Percentiles rank a stretch among this genome's conserved stretches.
Evolutionary conservation across 139 green algal genomes (phyloP).

Genomic region (Trebouxia sp.): DNA sequence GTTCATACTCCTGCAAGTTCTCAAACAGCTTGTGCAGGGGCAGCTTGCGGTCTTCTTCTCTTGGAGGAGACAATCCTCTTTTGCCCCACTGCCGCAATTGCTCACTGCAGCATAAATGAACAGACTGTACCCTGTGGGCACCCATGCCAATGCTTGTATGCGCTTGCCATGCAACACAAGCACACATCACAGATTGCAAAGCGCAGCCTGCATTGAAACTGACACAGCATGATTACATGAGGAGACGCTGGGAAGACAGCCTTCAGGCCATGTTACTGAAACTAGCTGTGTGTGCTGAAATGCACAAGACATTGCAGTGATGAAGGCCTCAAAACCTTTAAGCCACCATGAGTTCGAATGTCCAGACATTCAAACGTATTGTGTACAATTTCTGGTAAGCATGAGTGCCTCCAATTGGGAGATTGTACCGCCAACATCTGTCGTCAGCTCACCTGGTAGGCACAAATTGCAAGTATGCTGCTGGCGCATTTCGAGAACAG

Average conservation of each 20-base stretch:
- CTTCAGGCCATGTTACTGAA: too few species aligned
- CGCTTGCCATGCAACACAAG: not conserved
- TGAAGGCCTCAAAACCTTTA: too few species aligned
- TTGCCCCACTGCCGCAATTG: constrained; percentile 4
- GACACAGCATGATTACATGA: not conserved
- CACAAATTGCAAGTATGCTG: not conserved
- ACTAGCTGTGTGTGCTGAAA: too few species aligned
- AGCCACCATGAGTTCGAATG: too few species aligned
- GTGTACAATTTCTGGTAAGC: too few species aligned
- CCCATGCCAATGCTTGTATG: not conserved
- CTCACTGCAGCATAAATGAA: constrained; percentile 25
- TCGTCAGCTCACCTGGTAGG: not conserved
- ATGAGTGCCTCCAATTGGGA: too few species aligned
- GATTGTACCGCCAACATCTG: too few species aligned
- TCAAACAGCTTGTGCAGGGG: constrained; percentile 40
- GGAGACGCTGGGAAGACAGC: not conserved
- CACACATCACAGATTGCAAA: not conserved
- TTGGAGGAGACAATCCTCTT: not conserved
- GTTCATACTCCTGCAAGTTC: constrained; percentile 27
- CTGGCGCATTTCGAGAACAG: not conserved
- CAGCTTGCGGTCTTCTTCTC: constrained; percentile 30
- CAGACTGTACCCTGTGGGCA: too few species aligned
- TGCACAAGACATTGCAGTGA: too few species aligned
- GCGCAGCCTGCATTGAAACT: not conserved
- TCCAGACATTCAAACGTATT: too few species aligned